Conservation (phyloP, 495 filamentous ascomycete species). For the Hyaloscypha finlandica region DNA sequence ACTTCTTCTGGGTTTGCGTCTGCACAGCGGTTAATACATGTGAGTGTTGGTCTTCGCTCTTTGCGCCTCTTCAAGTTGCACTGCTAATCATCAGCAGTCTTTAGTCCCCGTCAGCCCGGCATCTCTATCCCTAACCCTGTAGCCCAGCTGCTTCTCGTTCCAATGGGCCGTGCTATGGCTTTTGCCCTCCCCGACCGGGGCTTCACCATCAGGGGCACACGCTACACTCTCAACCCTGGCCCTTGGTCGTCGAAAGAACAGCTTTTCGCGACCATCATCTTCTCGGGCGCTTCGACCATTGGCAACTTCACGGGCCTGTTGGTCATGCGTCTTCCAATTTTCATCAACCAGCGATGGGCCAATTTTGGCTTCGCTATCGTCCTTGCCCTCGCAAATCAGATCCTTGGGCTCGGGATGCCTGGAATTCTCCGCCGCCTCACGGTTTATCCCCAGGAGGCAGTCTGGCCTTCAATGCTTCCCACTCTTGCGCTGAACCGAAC, state of each 20-base stretch:
- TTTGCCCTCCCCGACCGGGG: constrained; percentile 5
- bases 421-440: constrained; percentile 7
- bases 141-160: not conserved
- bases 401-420: constrained; percentile 7
- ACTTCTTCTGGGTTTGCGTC: not conserved
- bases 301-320: not conserved
- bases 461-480: constrained; percentile 7
- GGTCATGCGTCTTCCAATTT: constrained; percentile 9
- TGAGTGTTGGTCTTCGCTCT: not conserved
- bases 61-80: not conserved
- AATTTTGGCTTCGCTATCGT: constrained; percentile 4
- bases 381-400: constrained; percentile 6
- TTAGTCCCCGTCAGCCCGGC: not conserved
- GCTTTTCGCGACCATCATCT: constrained; percentile 10
- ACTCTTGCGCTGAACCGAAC: constrained; percentile 1
- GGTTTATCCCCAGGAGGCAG: not conserved
- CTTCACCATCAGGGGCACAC: not conserved
- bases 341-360: constrained; percentile 3
- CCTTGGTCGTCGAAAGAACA: constrained; percentile 10
- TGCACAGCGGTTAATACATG: not conserved
- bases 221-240: constrained; percentile 9
- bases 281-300: not conserved
- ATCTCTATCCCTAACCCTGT: not conserved
- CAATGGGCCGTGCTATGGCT: not conserved
- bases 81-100: not conserved